A percentile compares a stretch with the other conserved stretches of the same genome.
Evolutionary conservation across 148 eudicot genomes (phyloP).

Genomic region (Camellia granthamiana): DNA sequence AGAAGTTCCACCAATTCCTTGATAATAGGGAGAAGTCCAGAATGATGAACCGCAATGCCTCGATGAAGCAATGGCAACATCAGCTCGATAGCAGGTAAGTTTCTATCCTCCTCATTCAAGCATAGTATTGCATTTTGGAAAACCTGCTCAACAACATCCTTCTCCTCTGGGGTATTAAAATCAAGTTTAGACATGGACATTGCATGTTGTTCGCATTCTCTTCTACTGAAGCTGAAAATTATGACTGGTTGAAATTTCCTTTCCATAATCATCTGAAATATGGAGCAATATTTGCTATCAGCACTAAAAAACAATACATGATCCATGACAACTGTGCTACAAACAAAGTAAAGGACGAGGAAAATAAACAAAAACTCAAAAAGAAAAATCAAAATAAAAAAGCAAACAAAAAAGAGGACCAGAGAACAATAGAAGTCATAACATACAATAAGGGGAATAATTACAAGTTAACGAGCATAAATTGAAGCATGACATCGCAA

Average conservation of each 20-base stretch:
- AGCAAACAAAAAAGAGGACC: not conserved
- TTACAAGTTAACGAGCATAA: not conserved
- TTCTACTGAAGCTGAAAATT: conserved; percentile 96
- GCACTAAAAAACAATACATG: not conserved
- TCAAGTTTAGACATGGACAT: conserved; percentile 98
- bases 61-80: conserved; percentile 95
- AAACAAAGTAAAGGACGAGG: conserved; percentile 4
- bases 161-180: conserved; percentile 83
- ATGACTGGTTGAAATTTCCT: conserved; percentile 97
- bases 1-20: conserved; percentile 96
- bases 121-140: conserved; percentile 75
- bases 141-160: conserved; percentile 85
- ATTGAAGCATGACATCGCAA: not conserved
- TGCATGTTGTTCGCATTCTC: conserved; percentile 99
- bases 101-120: conserved; percentile 90
- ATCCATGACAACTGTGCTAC: no score
- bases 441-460: not conserved
- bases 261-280: conserved; percentile 94
- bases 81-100: conserved; percentile 87
- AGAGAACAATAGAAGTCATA: not conserved
- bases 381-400: not conserved
- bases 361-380: not conserved
- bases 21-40: conserved; percentile 94
- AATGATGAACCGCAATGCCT: conserved; percentile 99
- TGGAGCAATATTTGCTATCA: not conserved